Conservation (phyloP, 176 grass and related monocot genomes). For the Ananas comosus region DNA sequence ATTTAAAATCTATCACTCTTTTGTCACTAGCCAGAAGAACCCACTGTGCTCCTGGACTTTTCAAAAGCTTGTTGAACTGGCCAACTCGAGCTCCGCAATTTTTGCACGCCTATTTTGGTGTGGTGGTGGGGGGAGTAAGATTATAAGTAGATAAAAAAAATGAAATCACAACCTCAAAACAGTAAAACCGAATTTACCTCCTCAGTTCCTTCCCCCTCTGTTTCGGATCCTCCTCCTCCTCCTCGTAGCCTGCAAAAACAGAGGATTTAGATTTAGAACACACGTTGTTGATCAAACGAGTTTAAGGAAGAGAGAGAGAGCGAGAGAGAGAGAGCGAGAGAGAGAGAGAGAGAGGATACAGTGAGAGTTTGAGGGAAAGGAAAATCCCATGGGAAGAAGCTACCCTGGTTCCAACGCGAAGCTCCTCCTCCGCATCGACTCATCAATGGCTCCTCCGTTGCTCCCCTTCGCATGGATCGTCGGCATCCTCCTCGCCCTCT, state of each 20-base stretch:
- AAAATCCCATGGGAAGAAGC: conserved; percentile 10
- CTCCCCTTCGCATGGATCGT: conserved; percentile 19
- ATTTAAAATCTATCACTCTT: no score
- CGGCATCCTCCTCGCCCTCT: conserved; percentile 37
- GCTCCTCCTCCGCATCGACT: neutral
- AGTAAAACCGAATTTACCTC: neutral
- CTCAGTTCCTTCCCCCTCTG: neutral
- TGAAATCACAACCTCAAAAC: neutral
- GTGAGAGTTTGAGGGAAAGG: no score
- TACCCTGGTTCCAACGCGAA: neutral
- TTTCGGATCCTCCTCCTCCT: neutral
- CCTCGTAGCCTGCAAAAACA: neutral
- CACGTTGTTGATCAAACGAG: neutral
- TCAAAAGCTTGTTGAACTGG: neutral
- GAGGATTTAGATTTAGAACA: neutral
- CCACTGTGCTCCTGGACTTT: neutral
- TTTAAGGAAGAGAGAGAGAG: no score
- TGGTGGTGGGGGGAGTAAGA: neutral
- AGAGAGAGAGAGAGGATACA: no score
- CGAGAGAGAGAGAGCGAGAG: no score
- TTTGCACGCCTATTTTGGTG: neutral
- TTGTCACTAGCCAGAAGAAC: no score
- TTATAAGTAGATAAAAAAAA: no score
- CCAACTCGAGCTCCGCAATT: neutral
- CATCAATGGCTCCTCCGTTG: neutral